Conservation (phyloP, 306 rosid species). For the Abrus precatorius region DNA sequence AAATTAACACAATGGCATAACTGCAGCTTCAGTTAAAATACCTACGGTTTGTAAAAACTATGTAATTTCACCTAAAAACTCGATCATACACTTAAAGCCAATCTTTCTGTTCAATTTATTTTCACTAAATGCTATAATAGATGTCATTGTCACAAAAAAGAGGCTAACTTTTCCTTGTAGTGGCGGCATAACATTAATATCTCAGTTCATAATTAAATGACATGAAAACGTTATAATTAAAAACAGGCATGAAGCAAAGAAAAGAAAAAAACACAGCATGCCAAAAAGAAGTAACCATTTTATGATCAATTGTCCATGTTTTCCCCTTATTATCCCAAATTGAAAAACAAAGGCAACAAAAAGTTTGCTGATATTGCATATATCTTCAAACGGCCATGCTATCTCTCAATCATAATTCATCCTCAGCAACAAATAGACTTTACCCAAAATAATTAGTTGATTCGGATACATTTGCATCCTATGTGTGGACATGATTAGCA, state of each 20-base stretch:
- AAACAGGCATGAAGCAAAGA: conserved; percentile 1
- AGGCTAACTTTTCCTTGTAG: not conserved
- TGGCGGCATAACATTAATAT: conserved; percentile 3
- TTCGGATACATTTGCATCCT: not conserved
- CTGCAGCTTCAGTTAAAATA: not conserved
- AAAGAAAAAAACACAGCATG: not conserved
- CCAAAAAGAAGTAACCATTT: not conserved
- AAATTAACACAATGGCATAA: not conserved
- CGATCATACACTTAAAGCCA: not conserved
- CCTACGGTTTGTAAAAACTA: not conserved
- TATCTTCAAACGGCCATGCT: not conserved
- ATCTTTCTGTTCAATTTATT: not conserved
- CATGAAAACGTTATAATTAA: not conserved
- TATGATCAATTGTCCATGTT: not conserved
- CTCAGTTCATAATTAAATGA: not conserved
- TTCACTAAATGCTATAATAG: not conserved
- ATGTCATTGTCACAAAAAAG: conserved; percentile 1
- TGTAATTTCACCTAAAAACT: not conserved
- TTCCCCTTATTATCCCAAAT: not conserved
- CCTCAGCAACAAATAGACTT: not conserved
- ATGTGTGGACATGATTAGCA: not conserved
- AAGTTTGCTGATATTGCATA: not conserved
- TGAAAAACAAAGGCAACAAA: not conserved
- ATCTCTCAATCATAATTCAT: not conserved
- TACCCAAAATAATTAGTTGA: not conserved